Evolutionary conservation across 2,329 filamentous ascomycete species (phyloP), one percentile per base, ranked within the genome.

Genomic region (Xylaria sp.): DNA sequence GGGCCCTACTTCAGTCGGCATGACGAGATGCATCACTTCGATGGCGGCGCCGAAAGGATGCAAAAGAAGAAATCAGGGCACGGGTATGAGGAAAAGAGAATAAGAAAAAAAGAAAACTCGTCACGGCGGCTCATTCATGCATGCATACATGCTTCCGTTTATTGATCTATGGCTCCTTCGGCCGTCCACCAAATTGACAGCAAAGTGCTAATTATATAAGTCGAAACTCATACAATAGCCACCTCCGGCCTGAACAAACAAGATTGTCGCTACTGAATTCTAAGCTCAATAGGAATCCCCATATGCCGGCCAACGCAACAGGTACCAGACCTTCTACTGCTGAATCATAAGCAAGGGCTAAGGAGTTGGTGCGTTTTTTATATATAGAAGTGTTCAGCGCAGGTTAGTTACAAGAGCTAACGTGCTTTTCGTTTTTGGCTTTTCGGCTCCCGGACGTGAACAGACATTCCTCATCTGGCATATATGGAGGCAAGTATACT

Each of bases 151-250:
- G 41, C 12, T 15, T 44, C 41, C 41, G 8, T 15, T 13, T 15
- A 44, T 44, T 5, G 2, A 44, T 44, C 41, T 18, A 46, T 6
- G 41, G 5, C 5, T 28, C 28, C 28, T 28, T 28, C 3, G 28
- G 28, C 28, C 28, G 28, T 28, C 28, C 28, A 28, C 28, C 28
- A 28, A 28, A 28, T 28, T 28, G 28, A 28, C 28, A 28, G 28
- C 28, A 28, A 28, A 28, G 28, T 28, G 28, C 3, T 6, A 51
- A n/a, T n/a, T 20, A 39, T 25, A 13, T 3, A 59, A 20, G 41
- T n/a, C 28, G 51, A 50, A 32, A 57, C 61, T 62, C 32, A 57
- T 61, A 32, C 50, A 50, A 20, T 57, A 57, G 57, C 51, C 51
- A 52, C 32, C 5, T 37, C 64, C 20, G 9, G 41, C 12, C 50